phyloP scores from a whole-genome alignment of 2,329 filamentous ascomycete species.

The Trichoderma asperellum region DNA sequence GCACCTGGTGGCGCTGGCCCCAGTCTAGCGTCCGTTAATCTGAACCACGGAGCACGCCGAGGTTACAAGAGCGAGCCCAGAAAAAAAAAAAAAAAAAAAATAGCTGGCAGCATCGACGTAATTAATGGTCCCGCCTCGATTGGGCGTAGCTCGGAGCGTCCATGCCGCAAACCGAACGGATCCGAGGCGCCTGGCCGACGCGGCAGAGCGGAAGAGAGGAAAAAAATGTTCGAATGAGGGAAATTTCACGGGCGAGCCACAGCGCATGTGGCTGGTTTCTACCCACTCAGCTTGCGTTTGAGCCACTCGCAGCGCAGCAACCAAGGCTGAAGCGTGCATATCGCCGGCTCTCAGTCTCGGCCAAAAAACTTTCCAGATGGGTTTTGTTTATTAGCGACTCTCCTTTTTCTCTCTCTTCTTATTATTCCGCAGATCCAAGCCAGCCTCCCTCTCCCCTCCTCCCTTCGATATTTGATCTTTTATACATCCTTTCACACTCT shows the following conservation, averaged over 20 bases:
- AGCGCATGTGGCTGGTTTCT: constrained; percentile 31
- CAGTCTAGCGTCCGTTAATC: neutral
- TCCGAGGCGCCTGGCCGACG: constrained; percentile 38
- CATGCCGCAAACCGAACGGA: constrained; percentile 37
- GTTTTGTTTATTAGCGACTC: constrained; percentile 26
- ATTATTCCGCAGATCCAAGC: constrained; percentile 28
- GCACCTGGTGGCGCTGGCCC: neutral
- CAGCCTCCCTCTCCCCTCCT: constrained; percentile 31
- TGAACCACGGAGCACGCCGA: neutral
- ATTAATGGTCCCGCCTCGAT: neutral
- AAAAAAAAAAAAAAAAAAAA: neutral
- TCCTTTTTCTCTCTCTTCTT: constrained; percentile 25
- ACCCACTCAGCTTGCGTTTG: constrained; percentile 16
- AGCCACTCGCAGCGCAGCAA: constrained; percentile 28
- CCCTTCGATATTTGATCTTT: constrained; percentile 29
- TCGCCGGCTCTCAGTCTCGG: constrained; percentile 32
- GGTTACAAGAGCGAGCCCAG: neutral
- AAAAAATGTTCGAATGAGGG: constrained; percentile 26
- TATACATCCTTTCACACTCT: constrained; percentile 29
- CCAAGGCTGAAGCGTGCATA: constrained; percentile 28
- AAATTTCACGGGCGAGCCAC: constrained; percentile 32
- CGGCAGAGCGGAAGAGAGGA: constrained; percentile 25
- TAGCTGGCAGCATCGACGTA: neutral
- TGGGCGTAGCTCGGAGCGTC: constrained; percentile 31
- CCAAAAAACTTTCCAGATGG: constrained; percentile 27